Base-by-base conservation (phyloP, 2,329 filamentous ascomycete genomes). In the Beauveria pseudobassiana region DNA sequence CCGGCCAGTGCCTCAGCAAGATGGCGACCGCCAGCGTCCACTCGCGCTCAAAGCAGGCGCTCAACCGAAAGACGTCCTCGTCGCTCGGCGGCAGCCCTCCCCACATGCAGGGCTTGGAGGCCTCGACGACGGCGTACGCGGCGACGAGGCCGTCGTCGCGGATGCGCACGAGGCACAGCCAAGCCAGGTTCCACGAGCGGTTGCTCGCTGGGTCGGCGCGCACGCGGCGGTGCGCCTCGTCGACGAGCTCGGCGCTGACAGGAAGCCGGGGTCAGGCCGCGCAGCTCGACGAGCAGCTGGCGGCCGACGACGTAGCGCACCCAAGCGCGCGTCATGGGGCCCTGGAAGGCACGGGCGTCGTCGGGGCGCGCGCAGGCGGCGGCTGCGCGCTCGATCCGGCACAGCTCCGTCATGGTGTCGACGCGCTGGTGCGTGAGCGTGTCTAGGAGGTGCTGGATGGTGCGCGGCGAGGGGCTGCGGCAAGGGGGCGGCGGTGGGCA, bases 111-210 rank as follows among this genome's bases (percentile, higher is more conserved):
- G 82, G 84, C 66, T 82, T 82, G 16, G 76, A 74, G 0, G 88
- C 85, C 68, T 90, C 85, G 14, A 77, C 71, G 40, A 79, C 77
- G 0, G 88, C 86, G 68, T 87, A 88, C 43, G 79, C 77, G 0
- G 80, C 71, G 22, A 91, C 80, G 52, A 91, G 76, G 61, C 80
- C 79, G 64, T 87, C 85, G 61, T 84, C 82, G 24, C 80, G 77
- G 56, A 90, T 85, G 72, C 89, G 90, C 48, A 75, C 76, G 10
- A 91, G 75, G 38, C 88, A 85, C 51, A 91, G 75, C 88, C 88
- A 91, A 48, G 87, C 88, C 67, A 88, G 78, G 69, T 91, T 92
- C 88, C 89, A 91, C 70, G 87, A 90, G 26, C 85, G 80, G 67
- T 85, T 86, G 65, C 85, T 88, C 20, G 80, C 76, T 0, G 87